Evolutionary conservation across 1,284 basidiomycete genomes (phyloP), one percentile per base, ranked within the genome.

Genomic region (Ustilago bromivora): DNA sequence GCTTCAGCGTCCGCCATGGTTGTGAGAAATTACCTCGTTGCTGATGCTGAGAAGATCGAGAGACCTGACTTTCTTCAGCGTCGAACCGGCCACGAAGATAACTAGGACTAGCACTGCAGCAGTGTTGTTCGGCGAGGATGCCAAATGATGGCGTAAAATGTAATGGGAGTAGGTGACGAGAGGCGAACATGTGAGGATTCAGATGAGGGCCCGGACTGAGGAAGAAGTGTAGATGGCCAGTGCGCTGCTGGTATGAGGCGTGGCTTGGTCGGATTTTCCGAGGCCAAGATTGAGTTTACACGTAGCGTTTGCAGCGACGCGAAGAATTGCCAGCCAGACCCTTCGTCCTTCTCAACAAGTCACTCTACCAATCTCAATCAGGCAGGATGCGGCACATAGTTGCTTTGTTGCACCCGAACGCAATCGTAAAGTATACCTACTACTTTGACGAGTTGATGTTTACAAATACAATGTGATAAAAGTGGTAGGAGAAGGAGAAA

Each of bases 1-100:
- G 75, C 79, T 40, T 80, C 78, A 19, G 68, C 67, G 61, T 80
- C 76, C 19, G 75, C 66, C 78, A 80, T 80, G 59, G 56, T 38
- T 28, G 57, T 38, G 13, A 17, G 38, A 57, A 51, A 46, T 36
- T 35, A 23, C 13, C 23, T 28, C 28, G 23, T 12, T 12, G 11
- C n/a, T 51, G 28, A 10, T n/a, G 51, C 51, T 52, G 31, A 11
- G 51, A 46, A 9, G n/a, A 19, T 6, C 43, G 8, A 46, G 43
- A 17, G n/a, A n/a, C 8, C 43, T 19, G 43, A 11, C 23, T 28
- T 28, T 3, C 23, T 28, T 28, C 23, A 28, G 23, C 23, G 23
- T 28, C 23, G 23, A 28, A 28, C 23, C 23, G 23, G 23, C 23
- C 23, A 28, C 23, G 23, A 28, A 28, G 3, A 28, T 28, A 28